A percentile compares a stretch with the other conserved stretches of the same genome.
Conservation (phyloP, 2,329 filamentous ascomycete genomes). For the Colletotrichum falcatum region DNA sequence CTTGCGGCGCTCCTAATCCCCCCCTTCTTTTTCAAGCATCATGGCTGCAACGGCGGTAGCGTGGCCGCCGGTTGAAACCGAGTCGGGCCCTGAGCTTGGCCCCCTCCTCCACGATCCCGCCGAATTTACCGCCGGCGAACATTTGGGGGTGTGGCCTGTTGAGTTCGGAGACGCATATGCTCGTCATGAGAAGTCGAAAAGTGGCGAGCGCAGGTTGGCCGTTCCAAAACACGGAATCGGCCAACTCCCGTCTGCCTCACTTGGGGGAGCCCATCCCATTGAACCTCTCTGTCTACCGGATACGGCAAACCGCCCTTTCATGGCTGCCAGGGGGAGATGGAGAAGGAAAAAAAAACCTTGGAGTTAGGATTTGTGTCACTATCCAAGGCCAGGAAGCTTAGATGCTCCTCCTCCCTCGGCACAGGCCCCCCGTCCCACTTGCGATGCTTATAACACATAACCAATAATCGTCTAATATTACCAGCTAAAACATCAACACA, state of each 20-base stretch:
- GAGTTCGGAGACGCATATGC: neutral
- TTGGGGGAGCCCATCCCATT: neutral
- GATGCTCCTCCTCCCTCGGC: neutral
- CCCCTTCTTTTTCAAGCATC: neutral
- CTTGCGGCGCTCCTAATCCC: neutral
- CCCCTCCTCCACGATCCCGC: neutral
- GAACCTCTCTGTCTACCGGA: no score
- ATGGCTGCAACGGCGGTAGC: neutral
- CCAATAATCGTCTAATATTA: neutral
- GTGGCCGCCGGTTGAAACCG: conserved; percentile 31
- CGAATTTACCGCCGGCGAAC: no score
- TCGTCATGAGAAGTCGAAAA: conserved; percentile 7
- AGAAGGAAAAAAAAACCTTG: no score
- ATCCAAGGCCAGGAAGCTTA: neutral
- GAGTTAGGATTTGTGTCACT: neutral
- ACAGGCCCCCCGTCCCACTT: no score
- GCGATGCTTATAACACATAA: no score
- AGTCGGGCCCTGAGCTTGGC: neutral
- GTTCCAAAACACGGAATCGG: neutral
- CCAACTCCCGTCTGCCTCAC: neutral
- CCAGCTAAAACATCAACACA: no score
- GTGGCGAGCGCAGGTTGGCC: no score
- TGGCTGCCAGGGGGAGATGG: no score
- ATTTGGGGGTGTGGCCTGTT: neutral
- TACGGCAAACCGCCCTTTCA: neutral